Base-by-base conservation (phyloP, 305 asterid species). In the Rubia peregrina region DNA sequence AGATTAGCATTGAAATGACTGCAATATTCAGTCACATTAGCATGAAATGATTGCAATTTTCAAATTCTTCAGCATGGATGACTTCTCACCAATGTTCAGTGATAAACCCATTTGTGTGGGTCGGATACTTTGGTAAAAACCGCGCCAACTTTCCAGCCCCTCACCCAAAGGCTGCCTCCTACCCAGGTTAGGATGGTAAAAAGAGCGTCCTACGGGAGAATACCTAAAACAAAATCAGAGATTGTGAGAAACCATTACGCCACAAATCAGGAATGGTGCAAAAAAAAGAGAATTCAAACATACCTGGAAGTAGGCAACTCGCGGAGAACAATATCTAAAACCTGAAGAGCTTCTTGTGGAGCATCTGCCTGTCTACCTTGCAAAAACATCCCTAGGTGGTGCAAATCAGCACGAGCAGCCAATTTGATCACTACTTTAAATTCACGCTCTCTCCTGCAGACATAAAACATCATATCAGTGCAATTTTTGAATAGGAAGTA, bases 81-180 rank as follows among this genome's bases (percentile, higher is more conserved):
- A 38, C 30, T 36, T 61, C 87, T 78, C 82, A 93, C 98, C 98
- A 12, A 93, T 93, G 68, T 93, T 95, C 63, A 95, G 70, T 0
- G 99, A 95, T 80, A 95, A 78, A 3, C 99, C 99, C 98, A 92
- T 95, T 80, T 95, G 99, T 19, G 99, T 95, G 36, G 99, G 99
- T 21, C 98, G 96, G 64, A 95, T 92, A 74, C 99, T 95, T 77
- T 95, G 99, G 78, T 95, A 91, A 74, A 92, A 95, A 5, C 99
- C 99, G 42, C 98, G 89, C 99, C 99, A 95, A 79, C 98, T 87
- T 80, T 90, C 98, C 44, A 92, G 85, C 16, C 98, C 99, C 78
- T 95, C 98, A 67, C 97, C 99, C 70, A 95, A 82, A 46, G 99
- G 88, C 73, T 95, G 96, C 75, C 88, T 86, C 65, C 85, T 82